A percentile compares a stretch with the other conserved stretches of the same genome.
These are phyloP conservation scores for Septoria petroselini DNA, from an alignment of 2,329 filamentous ascomycete species.

Conservation along the genomic window DNA sequence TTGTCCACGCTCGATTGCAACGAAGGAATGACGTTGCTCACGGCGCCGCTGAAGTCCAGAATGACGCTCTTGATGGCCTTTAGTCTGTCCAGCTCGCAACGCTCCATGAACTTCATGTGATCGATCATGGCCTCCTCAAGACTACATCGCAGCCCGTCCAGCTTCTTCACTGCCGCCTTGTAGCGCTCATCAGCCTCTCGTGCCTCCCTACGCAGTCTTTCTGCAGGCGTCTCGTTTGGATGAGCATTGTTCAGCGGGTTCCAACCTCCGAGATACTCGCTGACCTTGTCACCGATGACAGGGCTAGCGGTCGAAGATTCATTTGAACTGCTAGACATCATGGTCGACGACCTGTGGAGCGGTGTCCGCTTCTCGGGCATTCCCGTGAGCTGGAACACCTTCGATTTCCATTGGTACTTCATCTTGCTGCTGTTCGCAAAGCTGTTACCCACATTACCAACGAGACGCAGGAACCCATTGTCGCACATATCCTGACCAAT, in stretches of 20 bases:
- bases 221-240: slow-evolving; percentile 88
- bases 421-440: slow-evolving; percentile 97
- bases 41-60: slow-evolving; percentile 92
- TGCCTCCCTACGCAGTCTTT: slow-evolving; percentile 84
- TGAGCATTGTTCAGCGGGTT: slow-evolving; percentile 85
- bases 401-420: slow-evolving; percentile 95
- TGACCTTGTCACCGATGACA: slow-evolving; percentile 65
- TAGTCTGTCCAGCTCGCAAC: slow-evolving; percentile 90
- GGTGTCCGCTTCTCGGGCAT: slow-evolving; percentile 78
- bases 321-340: slow-evolving; percentile 49
- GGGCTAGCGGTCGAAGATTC: slow-evolving; percentile 63
- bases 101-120: slow-evolving; percentile 92
- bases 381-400: slow-evolving; percentile 82
- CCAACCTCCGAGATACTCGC: slow-evolving; percentile 88
- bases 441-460: slow-evolving; percentile 90
- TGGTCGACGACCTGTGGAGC: slow-evolving; percentile 70
- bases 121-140: slow-evolving; percentile 93
- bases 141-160: slow-evolving; percentile 87
- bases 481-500: slow-evolving; percentile 90
- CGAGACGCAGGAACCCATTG: slow-evolving; percentile 80
- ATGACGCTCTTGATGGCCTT: slow-evolving; percentile 99
- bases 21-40: slow-evolving; percentile 96
- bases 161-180: slow-evolving; percentile 77
- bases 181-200: slow-evolving; percentile 90
- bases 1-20: slow-evolving; percentile 94